These are phyloP conservation scores for Colletotrichum sp. DNA, from an alignment of 2,329 filamentous ascomycete species.

Conservation along the genomic window DNA sequence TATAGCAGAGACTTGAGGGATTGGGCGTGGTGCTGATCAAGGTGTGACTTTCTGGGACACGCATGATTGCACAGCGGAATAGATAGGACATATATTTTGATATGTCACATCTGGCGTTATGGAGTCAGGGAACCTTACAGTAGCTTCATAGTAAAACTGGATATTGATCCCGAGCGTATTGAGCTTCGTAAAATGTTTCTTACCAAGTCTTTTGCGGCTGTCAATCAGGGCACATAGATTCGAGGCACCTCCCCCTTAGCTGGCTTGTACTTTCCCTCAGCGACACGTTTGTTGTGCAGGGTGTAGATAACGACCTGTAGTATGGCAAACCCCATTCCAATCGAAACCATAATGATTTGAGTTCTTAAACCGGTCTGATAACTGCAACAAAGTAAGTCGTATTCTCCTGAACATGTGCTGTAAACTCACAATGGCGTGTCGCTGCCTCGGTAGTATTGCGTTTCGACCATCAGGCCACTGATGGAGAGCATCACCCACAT, in stretches of 20 bases:
- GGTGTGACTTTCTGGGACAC: background rate
- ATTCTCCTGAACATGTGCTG: background rate
- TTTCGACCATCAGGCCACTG: constrained; percentile 52
- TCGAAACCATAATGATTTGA: constrained; percentile 47
- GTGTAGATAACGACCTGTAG: constrained; percentile 43
- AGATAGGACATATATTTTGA: too few species aligned
- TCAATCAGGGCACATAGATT: constrained; percentile 14
- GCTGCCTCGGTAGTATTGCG: constrained; percentile 49
- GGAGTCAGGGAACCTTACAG: too few species aligned
- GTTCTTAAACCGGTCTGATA: constrained; percentile 47
- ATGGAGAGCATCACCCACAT: constrained; percentile 56
- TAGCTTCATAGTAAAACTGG: too few species aligned
- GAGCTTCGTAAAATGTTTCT: too few species aligned
- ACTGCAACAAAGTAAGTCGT: background rate
- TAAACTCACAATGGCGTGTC: constrained; percentile 43
- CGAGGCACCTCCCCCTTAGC: constrained; percentile 13
- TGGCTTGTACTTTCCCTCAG: constrained; percentile 21
- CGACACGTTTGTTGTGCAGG: constrained; percentile 36
- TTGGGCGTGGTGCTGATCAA: background rate
- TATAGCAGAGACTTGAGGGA: background rate
- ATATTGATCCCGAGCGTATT: too few species aligned
- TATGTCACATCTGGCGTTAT: too few species aligned
- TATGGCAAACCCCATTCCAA: constrained; percentile 42
- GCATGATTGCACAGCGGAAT: too few species aligned
- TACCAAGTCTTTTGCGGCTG: too few species aligned